Percentiles rank a stretch among this genome's conserved stretches.
phyloP scores from a whole-genome alignment of 768 basidiomycete species.

The Amyloporia xantha region DNA sequence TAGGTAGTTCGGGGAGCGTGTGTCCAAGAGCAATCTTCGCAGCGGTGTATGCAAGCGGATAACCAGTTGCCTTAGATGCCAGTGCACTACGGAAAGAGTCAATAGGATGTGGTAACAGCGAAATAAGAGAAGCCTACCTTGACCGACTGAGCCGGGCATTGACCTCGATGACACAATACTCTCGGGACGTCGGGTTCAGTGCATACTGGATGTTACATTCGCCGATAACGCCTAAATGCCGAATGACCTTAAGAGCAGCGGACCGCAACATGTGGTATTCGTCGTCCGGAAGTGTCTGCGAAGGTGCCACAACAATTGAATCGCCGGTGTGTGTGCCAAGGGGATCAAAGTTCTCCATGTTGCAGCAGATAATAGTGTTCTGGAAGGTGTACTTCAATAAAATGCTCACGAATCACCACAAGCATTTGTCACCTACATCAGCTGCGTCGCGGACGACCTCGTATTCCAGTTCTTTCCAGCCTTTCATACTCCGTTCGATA shows the following conservation, averaged over 20 bases:
- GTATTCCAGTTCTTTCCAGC: constrained; percentile 99
- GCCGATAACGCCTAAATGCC: constrained; percentile 87
- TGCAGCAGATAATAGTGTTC: constrained; percentile 99
- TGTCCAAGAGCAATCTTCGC: constrained; percentile 98
- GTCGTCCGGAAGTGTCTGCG: constrained; percentile 94
- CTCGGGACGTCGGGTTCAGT: constrained; percentile 83
- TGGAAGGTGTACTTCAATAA: constrained; percentile 22
- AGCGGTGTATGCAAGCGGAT: constrained; percentile 97
- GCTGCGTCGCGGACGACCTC: constrained; percentile 98
- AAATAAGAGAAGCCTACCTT: constrained; percentile 40
- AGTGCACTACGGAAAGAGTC: constrained; percentile 53
- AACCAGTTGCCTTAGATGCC: constrained; percentile 98
- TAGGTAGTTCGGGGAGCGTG: constrained; percentile 95
- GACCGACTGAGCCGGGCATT: constrained; percentile 93
- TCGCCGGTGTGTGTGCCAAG: constrained; percentile 99
- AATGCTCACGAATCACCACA: background rate
- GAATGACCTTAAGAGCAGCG: constrained; percentile 85
- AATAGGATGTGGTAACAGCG: background rate
- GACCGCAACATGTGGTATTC: constrained; percentile 99
- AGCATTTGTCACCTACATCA: constrained; percentile 74
- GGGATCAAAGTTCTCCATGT: constrained; percentile 99
- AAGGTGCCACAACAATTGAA: constrained; percentile 98
- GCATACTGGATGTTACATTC: constrained; percentile 99
- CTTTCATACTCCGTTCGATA: constrained; percentile 97
- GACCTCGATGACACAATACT: constrained; percentile 98